Base-by-base conservation (phyloP, 139 green algal genomes). In the Ettlia oleoabundans region DNA sequence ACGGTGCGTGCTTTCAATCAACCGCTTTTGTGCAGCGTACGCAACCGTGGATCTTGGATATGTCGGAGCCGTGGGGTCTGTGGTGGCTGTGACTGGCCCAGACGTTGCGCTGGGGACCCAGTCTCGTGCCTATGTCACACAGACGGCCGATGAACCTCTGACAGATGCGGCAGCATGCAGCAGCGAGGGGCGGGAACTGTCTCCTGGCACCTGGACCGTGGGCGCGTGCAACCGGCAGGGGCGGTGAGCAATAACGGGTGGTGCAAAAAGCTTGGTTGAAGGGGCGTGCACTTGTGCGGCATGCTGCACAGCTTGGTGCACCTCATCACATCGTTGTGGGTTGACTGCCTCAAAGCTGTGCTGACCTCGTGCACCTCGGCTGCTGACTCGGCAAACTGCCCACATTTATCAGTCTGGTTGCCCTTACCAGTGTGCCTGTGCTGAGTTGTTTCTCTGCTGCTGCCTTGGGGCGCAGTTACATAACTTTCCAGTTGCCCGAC, bases 151-250 rank as follows among this genome's bases (percentile, higher is more conserved):
- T 6, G 70, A 47, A n/a, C 9, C 30, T 26, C 66, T 81, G 35
- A 41, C 38, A n/a, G 83, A 87, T 2, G 41, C 66, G 9, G 47
- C 47, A 22, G 76, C 75, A 19, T 87, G 83, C 42, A 81, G 43
- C 51, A 63, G 63, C 30, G 80, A 65, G 6, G 51, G 42, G 1
- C 40, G 40, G 30, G 2, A 10, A 18, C 58, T 81, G n/a, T 4
- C 22, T n/a, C 38, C 75, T 3, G 58, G 58, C 9, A 32, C n/a
- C 4, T 81, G 75, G 75, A 30, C 28, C 18, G 41, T 28, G 1
- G 58, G 75, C 28, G 6, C 38, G 21, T 81, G 75, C 75, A 81
- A 81, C 75, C 30, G 66, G 75, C 24, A n/a, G 40, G 75, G 75
- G 53, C 38, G 75, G 75, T 58, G 58, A 61, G 74, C 67, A n/a